Conservation (phyloP, 179 eudicot species). For the Beta corolliflora region DNA sequence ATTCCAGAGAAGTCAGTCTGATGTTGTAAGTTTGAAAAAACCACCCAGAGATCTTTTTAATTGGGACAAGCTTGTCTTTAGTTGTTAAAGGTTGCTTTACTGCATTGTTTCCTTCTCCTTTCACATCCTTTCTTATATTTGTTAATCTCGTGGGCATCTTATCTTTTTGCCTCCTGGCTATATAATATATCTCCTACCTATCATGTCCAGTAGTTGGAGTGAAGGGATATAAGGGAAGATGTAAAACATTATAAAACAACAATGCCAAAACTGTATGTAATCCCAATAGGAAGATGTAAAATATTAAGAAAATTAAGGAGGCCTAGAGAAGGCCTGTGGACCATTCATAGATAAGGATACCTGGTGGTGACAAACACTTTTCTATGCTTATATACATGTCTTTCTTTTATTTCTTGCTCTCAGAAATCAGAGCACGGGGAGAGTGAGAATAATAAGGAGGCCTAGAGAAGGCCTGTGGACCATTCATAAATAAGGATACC, state of each 20-base stretch:
- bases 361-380: background rate
- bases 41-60: background rate
- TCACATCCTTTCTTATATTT: background rate
- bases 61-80: background rate
- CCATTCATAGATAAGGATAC: background rate
- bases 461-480: background rate
- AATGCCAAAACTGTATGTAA: no score
- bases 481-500: background rate
- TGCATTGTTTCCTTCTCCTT: background rate
- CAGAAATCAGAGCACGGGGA: slow-evolving; percentile 73
- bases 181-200: background rate
- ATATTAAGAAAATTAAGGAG: background rate
- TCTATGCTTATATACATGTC: background rate
- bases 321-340: background rate
- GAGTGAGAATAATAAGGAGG: slow-evolving; percentile 46
- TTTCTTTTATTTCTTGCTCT: slow-evolving; percentile 15
- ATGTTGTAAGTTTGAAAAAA: slow-evolving; percentile 57
- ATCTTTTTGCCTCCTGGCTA: no score
- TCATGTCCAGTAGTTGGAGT: background rate
- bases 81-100: background rate
- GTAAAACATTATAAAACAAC: background rate
- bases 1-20: slow-evolving; percentile 64
- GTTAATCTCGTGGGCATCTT: background rate
- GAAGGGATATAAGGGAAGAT: background rate
- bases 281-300: no score